Evolutionary conservation across 768 basidiomycete genomes (phyloP).

Genomic region (Amyloporia xantha): DNA sequence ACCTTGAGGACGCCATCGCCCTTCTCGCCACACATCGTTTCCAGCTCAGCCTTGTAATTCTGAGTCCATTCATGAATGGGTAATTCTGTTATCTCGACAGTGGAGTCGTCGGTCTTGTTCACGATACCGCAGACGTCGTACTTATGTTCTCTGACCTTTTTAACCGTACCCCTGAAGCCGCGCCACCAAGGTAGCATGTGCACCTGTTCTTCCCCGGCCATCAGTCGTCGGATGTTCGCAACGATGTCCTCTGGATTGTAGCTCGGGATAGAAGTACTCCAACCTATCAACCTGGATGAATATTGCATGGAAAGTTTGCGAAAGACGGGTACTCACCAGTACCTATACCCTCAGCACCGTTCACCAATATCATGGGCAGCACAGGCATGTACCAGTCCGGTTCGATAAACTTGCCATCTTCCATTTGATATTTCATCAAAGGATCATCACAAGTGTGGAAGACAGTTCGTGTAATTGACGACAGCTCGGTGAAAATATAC

Average conservation of each 20-base stretch:
- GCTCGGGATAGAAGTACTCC: slow-evolving; percentile 89
- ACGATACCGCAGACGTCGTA: slow-evolving; percentile 74
- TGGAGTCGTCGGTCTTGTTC: slow-evolving; percentile 76
- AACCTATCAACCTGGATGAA: slow-evolving; percentile 44
- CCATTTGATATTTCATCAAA: slow-evolving; percentile 69
- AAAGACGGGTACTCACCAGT: slow-evolving; percentile 52
- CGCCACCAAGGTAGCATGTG: slow-evolving; percentile 97
- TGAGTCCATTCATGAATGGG: slow-evolving; percentile 96
- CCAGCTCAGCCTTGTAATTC: slow-evolving; percentile 83
- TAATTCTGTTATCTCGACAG: slow-evolving; percentile 90
- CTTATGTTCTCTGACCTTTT: slow-evolving; percentile 74
- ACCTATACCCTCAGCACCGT: slow-evolving; percentile 96
- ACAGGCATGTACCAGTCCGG: slow-evolving; percentile 93
- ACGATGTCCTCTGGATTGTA: slow-evolving; percentile 93
- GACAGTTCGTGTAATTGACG: slow-evolving; percentile 63
- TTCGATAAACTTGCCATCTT: slow-evolving; percentile 82
- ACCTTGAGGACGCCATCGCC: slow-evolving; percentile 79
- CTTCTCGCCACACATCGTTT: slow-evolving; percentile 84
- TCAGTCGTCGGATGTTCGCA: slow-evolving; percentile 75
- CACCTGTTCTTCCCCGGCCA: slow-evolving; percentile 76
- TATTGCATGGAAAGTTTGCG: neutral
- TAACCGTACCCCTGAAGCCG: slow-evolving; percentile 88
- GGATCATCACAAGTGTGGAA: slow-evolving; percentile 84
- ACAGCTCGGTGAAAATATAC: slow-evolving; percentile 88
- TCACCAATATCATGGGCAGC: slow-evolving; percentile 82